Evolutionary conservation across 2,329 filamentous ascomycete genomes (phyloP).

Genomic region (Knoxdaviesia capensis): DNA sequence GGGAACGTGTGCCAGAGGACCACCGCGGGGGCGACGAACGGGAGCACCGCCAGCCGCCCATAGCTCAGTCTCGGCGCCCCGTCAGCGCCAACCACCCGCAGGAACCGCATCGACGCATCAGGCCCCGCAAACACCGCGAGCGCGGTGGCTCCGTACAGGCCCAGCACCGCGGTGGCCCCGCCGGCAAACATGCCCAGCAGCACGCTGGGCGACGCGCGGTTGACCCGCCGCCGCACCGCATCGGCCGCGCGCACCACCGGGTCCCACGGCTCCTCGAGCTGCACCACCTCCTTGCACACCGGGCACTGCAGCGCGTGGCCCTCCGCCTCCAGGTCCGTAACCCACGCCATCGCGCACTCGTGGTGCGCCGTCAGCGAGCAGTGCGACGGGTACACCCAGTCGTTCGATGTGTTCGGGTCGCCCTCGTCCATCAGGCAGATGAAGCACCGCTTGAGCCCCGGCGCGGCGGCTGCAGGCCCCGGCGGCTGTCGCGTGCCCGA

Average conservation of each 20-base stretch:
- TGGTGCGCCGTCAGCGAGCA: conserved; percentile 87
- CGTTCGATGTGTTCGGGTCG: conserved; percentile 22
- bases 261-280: conserved; percentile 55
- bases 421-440: conserved; percentile 40
- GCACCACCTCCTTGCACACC: conserved; percentile 70
- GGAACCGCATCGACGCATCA: conserved; percentile 20
- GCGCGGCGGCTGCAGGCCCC: no score
- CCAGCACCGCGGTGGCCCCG: conserved; percentile 28
- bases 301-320: conserved; percentile 58
- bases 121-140: conserved; percentile 31
- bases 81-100: conserved; percentile 12
- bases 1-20: conserved; percentile 23
- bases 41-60: conserved; percentile 13
- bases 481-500: no score
- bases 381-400: conserved; percentile 76
- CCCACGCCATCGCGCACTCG: conserved; percentile 75
- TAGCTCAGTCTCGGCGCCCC: conserved; percentile 5
- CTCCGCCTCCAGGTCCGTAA: conserved; percentile 63
- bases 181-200: conserved; percentile 27
- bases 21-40: conserved; percentile 24
- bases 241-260: conserved; percentile 48
- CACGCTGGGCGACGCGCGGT: conserved; percentile 37
- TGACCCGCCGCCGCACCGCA: conserved; percentile 30
- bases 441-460: conserved; percentile 26
- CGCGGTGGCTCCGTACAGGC: conserved; percentile 30